phyloP scores from a whole-genome alignment of 2,329 filamentous ascomycete species.

The Cladosporium sp. region DNA sequence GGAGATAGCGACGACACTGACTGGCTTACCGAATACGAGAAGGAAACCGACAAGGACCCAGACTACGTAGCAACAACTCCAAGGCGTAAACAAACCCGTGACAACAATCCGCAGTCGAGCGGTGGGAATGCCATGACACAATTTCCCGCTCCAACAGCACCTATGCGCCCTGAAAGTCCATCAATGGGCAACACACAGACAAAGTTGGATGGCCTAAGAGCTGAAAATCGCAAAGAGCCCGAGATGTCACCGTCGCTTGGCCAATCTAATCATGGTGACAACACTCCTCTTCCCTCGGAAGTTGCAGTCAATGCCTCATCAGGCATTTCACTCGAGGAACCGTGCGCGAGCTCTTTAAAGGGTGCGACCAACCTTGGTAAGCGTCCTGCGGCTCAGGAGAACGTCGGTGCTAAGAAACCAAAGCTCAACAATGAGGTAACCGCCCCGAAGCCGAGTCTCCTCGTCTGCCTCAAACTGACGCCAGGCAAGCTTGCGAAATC shows the following conservation, averaged over 20 bases:
- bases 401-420: background rate
- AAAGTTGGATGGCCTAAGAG: background rate
- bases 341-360: background rate
- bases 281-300: background rate
- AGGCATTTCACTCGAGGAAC: background rate
- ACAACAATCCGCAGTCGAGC: background rate
- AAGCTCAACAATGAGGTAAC: background rate
- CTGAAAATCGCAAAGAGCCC: background rate
- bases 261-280: background rate
- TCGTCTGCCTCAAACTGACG: background rate
- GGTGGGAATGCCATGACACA: background rate
- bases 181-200: background rate
- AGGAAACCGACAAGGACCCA: background rate
- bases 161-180: background rate
- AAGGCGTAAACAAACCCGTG: background rate
- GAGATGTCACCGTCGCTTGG: background rate
- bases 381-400: no score
- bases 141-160: background rate
- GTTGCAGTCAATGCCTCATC: background rate
- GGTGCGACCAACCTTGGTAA: no score
- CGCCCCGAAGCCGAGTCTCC: background rate
- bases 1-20: background rate
- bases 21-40: background rate
- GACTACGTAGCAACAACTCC: background rate
- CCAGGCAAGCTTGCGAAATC: background rate